A percentile compares a stretch with the other conserved stretches of the same genome.
These are phyloP conservation scores for Zygosaccharomyces sapae DNA, from an alignment of 1,139 yeast genomes.

Conservation along the genomic window DNA sequence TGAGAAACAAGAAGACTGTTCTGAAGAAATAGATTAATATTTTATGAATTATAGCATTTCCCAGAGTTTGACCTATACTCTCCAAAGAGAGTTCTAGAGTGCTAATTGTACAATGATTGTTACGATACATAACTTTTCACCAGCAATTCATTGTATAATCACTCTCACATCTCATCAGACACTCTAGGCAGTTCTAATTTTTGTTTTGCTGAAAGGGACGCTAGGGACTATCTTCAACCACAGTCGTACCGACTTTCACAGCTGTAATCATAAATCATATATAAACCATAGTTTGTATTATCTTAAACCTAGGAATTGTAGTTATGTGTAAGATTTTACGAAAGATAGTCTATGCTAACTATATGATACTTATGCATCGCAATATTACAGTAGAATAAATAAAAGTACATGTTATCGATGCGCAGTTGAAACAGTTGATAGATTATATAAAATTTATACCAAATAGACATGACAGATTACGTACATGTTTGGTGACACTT, in stretches of 20 bases:
- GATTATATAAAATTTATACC: not conserved
- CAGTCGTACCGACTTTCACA: not conserved
- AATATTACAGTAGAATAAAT: not conserved
- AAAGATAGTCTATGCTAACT: not conserved
- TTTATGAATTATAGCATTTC: not conserved
- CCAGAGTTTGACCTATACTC: not conserved
- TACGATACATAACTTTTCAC: not conserved
- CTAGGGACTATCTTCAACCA: not conserved
- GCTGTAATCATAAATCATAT: not conserved
- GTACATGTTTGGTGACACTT: no score
- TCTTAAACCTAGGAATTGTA: not conserved
- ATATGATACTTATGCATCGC: not conserved
- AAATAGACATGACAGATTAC: no score
- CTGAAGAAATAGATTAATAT: not conserved
- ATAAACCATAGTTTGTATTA: not conserved
- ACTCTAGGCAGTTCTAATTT: not conserved
- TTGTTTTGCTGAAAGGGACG: not conserved
- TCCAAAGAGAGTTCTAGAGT: not conserved
- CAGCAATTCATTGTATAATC: not conserved
- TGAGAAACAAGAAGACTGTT: not conserved
- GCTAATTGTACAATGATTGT: not conserved
- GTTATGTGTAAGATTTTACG: not conserved
- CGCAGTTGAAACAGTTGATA: not conserved
- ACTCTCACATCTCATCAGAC: not conserved
- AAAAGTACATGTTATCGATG: not conserved